Conservation (phyloP, 352 stramenopile genomes). For the Vaucheria bursata region DNA sequence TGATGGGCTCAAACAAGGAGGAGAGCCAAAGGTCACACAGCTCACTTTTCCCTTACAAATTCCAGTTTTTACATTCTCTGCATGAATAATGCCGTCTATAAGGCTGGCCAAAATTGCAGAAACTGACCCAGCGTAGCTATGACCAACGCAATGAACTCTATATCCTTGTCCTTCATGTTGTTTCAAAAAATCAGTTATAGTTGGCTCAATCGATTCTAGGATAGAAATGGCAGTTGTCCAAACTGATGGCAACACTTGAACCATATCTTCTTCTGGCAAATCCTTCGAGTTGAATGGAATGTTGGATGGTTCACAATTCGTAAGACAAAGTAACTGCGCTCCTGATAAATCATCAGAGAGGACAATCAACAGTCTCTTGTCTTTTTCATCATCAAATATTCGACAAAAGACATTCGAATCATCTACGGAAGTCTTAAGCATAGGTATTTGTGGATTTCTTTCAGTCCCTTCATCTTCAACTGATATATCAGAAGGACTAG, state of each 20-base stretch:
- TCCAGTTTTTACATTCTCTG: slow-evolving; percentile 1
- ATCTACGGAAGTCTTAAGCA: too few relatives aligned
- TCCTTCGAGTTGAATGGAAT: too few relatives aligned
- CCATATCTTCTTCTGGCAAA: slow-evolving; percentile 24
- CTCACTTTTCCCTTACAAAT: slow-evolving; percentile 1
- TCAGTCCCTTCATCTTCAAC: too few relatives aligned
- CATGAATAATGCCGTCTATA: slow-evolving; percentile 19
- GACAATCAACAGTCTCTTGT: slow-evolving; percentile 22
- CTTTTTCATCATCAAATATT: slow-evolving; percentile 22
- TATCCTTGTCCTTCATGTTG: slow-evolving; percentile 5
- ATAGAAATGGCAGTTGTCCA: slow-evolving; percentile 12
- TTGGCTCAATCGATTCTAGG: neutral
- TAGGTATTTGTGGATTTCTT: too few relatives aligned
- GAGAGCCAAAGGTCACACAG: slow-evolving; percentile 38
- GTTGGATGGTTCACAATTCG: slow-evolving; percentile 13
- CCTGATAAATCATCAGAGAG: slow-evolving; percentile 24
- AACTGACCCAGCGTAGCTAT: slow-evolving; percentile 37
- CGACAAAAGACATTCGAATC: slow-evolving; percentile 14
- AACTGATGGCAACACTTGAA: slow-evolving; percentile 24
- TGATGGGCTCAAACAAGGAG: slow-evolving; percentile 24
- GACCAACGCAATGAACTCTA: slow-evolving; percentile 27
- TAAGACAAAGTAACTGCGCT: slow-evolving; percentile 14
- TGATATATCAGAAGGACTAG: too few relatives aligned
- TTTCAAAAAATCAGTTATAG: slow-evolving; percentile 4
- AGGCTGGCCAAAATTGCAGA: slow-evolving; percentile 21